Evolutionary conservation across 2,329 filamentous ascomycete genomes (phyloP).

Genomic region (Botryotinia narcissicola): DNA sequence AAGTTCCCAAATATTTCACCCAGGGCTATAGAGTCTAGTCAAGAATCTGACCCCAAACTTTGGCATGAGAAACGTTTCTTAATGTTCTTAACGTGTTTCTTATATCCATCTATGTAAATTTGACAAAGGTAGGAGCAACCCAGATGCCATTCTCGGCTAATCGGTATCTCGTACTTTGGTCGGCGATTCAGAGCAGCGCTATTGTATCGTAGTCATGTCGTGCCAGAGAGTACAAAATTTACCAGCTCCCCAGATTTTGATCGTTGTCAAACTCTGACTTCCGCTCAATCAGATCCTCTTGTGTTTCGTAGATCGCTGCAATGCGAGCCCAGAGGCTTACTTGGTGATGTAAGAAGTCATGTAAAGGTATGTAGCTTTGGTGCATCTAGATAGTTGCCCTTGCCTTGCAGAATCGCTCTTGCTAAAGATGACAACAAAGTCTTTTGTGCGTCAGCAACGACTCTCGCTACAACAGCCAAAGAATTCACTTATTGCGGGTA

Average conservation of each 20-base stretch:
- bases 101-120: slow-evolving; percentile 6
- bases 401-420: slow-evolving; percentile 17
- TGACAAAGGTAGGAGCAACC: slow-evolving; percentile 2
- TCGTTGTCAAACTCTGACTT: slow-evolving; percentile 8
- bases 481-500: slow-evolving; percentile 2
- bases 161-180: slow-evolving; percentile 20
- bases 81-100: background rate
- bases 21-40: background rate
- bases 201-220: slow-evolving; percentile 14
- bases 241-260: slow-evolving; percentile 17
- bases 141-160: background rate
- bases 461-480: slow-evolving; percentile 13
- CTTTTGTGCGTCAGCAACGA: slow-evolving; percentile 8
- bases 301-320: background rate
- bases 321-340: slow-evolving; percentile 5
- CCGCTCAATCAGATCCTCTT: slow-evolving; percentile 1
- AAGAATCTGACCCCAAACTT: slow-evolving; percentile 2
- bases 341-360: background rate
- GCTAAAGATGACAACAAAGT: slow-evolving; percentile 10
- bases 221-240: slow-evolving; percentile 16
- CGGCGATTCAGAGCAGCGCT: slow-evolving; percentile 15
- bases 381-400: slow-evolving; percentile 1
- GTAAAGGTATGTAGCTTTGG: slow-evolving; percentile 15
- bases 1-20: background rate
- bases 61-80: slow-evolving; percentile 5